Conservation (phyloP, 192 early-diverging fungal genomes). For the Rhizoclosmatium sp. region DNA sequence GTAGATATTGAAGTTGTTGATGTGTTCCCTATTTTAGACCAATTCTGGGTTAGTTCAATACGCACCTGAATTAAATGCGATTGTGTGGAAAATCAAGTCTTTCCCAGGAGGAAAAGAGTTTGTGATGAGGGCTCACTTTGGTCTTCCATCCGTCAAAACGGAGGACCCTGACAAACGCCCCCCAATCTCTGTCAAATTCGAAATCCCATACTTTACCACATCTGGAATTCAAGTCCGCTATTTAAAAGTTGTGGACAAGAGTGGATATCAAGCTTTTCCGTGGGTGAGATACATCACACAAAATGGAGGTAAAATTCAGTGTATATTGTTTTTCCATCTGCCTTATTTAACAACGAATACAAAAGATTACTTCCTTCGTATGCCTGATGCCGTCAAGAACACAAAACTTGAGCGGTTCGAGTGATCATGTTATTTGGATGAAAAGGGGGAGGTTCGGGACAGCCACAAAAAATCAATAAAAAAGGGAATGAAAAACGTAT, state of each 20-base stretch:
- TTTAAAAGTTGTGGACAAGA: constrained; percentile 97
- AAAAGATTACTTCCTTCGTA: constrained; percentile 90
- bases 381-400: constrained; percentile 85
- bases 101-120: constrained; percentile 99
- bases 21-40: constrained; percentile 49
- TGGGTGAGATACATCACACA: constrained; percentile 99
- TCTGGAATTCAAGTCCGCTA: constrained; percentile 96
- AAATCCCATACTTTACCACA: constrained; percentile 79
- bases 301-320: constrained; percentile 49
- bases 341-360: background rate
- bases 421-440: background rate
- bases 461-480: too few species aligned
- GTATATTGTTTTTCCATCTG: background rate
- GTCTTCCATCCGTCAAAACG: constrained; percentile 63
- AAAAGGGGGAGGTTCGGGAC: too few species aligned
- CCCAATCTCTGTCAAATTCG: constrained; percentile 94
- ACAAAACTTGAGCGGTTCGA: constrained; percentile 57
- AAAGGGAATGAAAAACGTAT: too few species aligned
- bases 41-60: constrained; percentile 91
- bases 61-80: constrained; percentile 90
- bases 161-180: constrained; percentile 89
- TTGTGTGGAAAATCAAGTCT: constrained; percentile 98
- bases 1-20: background rate
- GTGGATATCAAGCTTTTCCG: constrained; percentile 95
- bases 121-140: constrained; percentile 73